A percentile compares a stretch with the other conserved stretches of the same genome.
Conservation (phyloP, 495 filamentous ascomycete genomes). For the Barbatosphaeria neglecta region DNA sequence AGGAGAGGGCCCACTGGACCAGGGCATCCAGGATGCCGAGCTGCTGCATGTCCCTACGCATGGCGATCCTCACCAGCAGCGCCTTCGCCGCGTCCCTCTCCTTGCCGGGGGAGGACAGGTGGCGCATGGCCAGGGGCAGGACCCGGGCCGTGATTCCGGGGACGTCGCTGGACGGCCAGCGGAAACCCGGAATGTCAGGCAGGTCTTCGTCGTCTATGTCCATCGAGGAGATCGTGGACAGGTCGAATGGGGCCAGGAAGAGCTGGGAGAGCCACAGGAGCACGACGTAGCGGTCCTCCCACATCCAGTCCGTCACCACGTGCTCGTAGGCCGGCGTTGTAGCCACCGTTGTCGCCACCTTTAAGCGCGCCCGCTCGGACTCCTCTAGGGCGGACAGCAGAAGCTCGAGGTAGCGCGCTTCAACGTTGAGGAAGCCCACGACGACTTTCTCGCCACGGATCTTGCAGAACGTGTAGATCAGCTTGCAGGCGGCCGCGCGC, state of each 20-base stretch:
- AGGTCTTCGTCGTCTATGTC: slow-evolving; percentile 24
- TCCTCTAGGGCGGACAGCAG: slow-evolving; percentile 57
- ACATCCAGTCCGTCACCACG: slow-evolving; percentile 36
- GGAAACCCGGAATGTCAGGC: slow-evolving; percentile 22
- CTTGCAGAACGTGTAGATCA: slow-evolving; percentile 90
- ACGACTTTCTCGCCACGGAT: slow-evolving; percentile 88
- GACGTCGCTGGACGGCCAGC: slow-evolving; percentile 35
- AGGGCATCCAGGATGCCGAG: slow-evolving; percentile 55
- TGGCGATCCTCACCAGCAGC: slow-evolving; percentile 68
- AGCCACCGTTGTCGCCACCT: neutral
- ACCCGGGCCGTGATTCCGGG: slow-evolving; percentile 63
- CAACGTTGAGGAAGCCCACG: slow-evolving; percentile 77
- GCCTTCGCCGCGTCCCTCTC: slow-evolving; percentile 76
- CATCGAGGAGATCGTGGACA: slow-evolving; percentile 67
- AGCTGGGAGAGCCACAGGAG: slow-evolving; percentile 90
- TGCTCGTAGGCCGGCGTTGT: neutral
- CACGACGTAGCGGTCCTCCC: slow-evolving; percentile 83
- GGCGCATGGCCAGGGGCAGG: slow-evolving; percentile 55
- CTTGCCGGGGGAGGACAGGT: slow-evolving; percentile 66
- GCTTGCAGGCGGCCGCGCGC: slow-evolving; percentile 56
- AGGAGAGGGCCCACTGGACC: slow-evolving; percentile 54
- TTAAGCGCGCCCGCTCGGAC: slow-evolving; percentile 16
- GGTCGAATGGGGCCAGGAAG: slow-evolving; percentile 84
- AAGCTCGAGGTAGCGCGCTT: slow-evolving; percentile 69
- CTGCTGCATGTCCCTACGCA: slow-evolving; percentile 78